Evolutionary conservation across 176 grass and related monocot species (phyloP).

Genomic region (Cocos nucifera): DNA sequence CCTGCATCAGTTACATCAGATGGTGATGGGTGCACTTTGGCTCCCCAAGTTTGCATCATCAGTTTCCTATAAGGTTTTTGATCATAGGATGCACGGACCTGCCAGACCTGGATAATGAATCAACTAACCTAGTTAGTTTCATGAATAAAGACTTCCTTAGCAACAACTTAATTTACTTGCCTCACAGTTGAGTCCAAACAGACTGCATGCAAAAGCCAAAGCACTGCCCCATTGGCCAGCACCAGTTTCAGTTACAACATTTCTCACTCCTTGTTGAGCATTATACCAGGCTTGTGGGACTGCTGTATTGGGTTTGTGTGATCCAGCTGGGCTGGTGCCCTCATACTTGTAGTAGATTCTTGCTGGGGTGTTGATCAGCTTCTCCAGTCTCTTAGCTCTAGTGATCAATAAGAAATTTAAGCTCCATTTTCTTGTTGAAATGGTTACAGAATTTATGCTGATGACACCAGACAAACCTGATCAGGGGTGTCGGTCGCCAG

Average conservation of each 20-base stretch:
- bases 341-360: conserved; percentile 99
- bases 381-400: conserved; percentile 83
- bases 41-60: conserved; percentile 99
- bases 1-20: conserved; percentile 52
- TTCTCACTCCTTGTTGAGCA: conserved; percentile 62
- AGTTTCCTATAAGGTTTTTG: conserved; percentile 88
- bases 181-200: conserved; percentile 85
- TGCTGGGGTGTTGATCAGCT: conserved; percentile 68
- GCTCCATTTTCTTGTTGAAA: neutral
- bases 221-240: conserved; percentile 96
- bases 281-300: conserved; percentile 92
- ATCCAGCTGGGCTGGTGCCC: conserved; percentile 86
- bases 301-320: conserved; percentile 94
- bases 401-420: neutral
- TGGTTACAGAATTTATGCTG: neutral
- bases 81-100: conserved; percentile 87
- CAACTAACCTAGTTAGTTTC: neutral
- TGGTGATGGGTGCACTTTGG: conserved; percentile 77
- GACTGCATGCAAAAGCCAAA: conserved; percentile 80
- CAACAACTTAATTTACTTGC: conserved; percentile 6
- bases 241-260: conserved; percentile 82
- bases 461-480: conserved; percentile 30
- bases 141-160: neutral
- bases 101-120: conserved; percentile 54
- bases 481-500: conserved; percentile 89